Percentiles rank a stretch among this genome's conserved stretches.
phyloP scores from a whole-genome alignment of 75 land plant species.

The Sequoia sempervirens region DNA sequence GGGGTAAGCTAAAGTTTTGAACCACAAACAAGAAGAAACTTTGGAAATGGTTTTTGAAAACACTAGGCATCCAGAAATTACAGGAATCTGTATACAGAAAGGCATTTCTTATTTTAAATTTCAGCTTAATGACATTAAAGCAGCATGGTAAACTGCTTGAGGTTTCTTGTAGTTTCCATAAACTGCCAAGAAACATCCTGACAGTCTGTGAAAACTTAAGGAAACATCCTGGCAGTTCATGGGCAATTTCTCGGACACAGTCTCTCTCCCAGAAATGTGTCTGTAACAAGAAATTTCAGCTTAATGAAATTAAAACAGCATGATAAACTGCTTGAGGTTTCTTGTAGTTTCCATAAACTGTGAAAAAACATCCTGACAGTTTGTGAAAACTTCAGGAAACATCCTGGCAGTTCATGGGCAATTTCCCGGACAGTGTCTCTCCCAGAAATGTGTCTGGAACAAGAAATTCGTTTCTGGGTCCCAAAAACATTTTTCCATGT shows the following conservation, averaged over 20 bases:
- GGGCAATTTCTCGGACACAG: not conserved
- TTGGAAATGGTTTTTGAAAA: not conserved
- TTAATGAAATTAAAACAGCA: not conserved
- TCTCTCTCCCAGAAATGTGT: not conserved
- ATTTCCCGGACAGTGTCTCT: not conserved
- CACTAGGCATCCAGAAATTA: not conserved
- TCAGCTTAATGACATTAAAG: not conserved
- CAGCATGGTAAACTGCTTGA: not conserved
- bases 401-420: not conserved
- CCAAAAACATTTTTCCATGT: not conserved
- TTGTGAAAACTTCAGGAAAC: not conserved
- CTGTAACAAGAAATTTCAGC: not conserved
- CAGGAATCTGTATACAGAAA: not conserved
- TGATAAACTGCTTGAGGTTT: not conserved
- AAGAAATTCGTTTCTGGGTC: not conserved
- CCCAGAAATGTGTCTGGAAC: not conserved
- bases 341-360: not conserved
- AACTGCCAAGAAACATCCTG: not conserved
- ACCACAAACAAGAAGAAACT: not conserved
- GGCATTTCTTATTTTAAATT: not conserved
- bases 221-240: not conserved
- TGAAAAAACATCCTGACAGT: not conserved
- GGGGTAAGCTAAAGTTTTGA: not conserved
- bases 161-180: not conserved
- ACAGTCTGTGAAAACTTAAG: not conserved